Evolutionary conservation across 495 filamentous ascomycete species (phyloP), one percentile per base, ranked within the genome.

Genomic region (Aspergillus steynii): DNA sequence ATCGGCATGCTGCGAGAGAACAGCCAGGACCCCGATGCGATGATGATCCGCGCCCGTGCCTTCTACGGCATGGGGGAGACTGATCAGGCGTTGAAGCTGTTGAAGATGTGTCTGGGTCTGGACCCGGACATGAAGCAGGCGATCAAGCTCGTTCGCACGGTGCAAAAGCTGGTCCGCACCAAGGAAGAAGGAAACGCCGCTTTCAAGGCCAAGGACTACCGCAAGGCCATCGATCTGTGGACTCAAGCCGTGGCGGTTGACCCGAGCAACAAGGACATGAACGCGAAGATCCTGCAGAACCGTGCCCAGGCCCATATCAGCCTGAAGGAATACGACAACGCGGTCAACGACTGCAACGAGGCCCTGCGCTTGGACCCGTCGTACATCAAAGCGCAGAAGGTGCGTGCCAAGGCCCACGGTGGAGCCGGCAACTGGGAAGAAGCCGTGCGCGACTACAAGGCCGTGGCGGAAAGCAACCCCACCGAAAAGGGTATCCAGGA

Each of bases 251-350:
- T 99, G 50, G 88, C 90, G 62, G 85, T 99, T 26, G 95, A 99
- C 77, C 91, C 93, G 2, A 68, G 79, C 52, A 98, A 98, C 81
- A 92, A 92, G 80, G 90, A 89, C 57, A 96, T 88, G 59, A 99
- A 98, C 71, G 88, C 94, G 29, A 97, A 98, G 80, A 84, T 98
- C 55, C 83, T 94, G 49, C 90, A 96, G 72, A 99, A 99, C 77
- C 83, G 95, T 56, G 95, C 95, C 6, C 78, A 95, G 69, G 93
- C 91, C 10, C 71, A 75, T 51, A 74, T 75, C 58, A 74, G 86
- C 81, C 79, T 97, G n/a, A 95, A 94, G 80, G 84, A 96, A 60
- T 96, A 85, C 71, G 82, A 87, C 15, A 81, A 82, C 8, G 92
- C 94, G 15, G 86, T 97, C 58, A 77, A 80, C 12, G 95, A 99